Conservation (phyloP, 345 rosid species). For the Clarkia xantiana region DNA sequence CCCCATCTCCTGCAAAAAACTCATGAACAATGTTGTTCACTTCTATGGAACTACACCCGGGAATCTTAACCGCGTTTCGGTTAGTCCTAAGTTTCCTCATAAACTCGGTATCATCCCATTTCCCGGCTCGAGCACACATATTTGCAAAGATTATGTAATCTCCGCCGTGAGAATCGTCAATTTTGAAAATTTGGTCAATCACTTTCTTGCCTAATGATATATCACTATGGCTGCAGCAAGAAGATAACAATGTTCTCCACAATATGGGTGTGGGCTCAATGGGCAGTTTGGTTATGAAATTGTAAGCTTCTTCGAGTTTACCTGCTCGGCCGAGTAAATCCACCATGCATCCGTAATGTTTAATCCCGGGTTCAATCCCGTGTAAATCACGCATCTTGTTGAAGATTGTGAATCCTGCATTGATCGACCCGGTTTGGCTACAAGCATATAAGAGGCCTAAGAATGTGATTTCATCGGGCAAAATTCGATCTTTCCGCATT, state of each 20-base stretch:
- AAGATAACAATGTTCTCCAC: constrained; percentile 67
- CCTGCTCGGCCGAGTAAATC: constrained; percentile 85
- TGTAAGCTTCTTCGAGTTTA: constrained; percentile 38
- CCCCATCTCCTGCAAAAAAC: constrained; percentile 69
- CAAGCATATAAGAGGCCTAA: constrained; percentile 68
- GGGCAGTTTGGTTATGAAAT: constrained; percentile 46
- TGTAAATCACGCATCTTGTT: constrained; percentile 32
- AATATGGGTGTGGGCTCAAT: constrained; percentile 44
- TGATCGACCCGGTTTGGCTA: constrained; percentile 69
- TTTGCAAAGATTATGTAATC: constrained; percentile 72
- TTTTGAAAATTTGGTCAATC: constrained; percentile 35
- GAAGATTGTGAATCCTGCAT: constrained; percentile 47
- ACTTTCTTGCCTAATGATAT: constrained; percentile 40
- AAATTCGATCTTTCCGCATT: constrained; percentile 31
- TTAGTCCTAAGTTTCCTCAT: constrained; percentile 46
- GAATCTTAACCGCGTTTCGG: constrained; percentile 51
- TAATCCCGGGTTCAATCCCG: constrained; percentile 36
- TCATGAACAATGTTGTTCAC: constrained; percentile 60
- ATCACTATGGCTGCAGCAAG: constrained; percentile 57
- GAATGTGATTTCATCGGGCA: constrained; percentile 65
- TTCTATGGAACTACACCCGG: constrained; percentile 78
- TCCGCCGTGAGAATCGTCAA: constrained; percentile 69
- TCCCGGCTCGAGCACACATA: constrained; percentile 49
- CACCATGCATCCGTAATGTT: constrained; percentile 87
- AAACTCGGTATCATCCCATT: constrained; percentile 57